Evolutionary conservation across 2,329 filamentous ascomycete genomes (phyloP), one percentile per base, ranked within the genome.

Genomic region (Cordyceps farinosa): DNA sequence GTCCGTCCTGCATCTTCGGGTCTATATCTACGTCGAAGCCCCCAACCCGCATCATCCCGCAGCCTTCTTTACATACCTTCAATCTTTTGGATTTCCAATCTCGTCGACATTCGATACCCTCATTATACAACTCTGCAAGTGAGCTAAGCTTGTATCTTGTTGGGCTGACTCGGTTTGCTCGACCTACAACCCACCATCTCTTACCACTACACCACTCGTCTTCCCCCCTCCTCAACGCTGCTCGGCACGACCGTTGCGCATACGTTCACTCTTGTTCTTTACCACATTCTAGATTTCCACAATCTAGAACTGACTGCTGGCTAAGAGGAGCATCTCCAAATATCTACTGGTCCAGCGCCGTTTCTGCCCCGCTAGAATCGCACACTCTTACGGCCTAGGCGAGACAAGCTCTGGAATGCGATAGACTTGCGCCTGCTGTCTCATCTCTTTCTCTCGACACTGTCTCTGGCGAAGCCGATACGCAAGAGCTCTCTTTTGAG

Each of bases 11-110:
- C 56, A 59, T 63, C 55, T 63, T 59, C 47, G 53, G 53, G 40
- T 64, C 50, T 60, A 64, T 60, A 64, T 60, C 55, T 60, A 59
- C 55, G 56, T 50, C 47, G 45, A 59, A 54, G 56, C 62, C 62
- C 56, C 55, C 62, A 64, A 59, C 55, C 62, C 48, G 55, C 55
- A 59, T 57, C 55, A 64, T 54, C 62, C 55, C 55, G 48, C 62
- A 60, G 52, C 61, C 61, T 57, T 47, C 45, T 62, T 38, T 40
- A 48, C 44, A 47, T 10, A 61, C 50, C 22, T 55, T 54, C 51
- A 40, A 40, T 53, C n/a, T 32, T 36, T 54, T 61, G 32, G 38
- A 32, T 61, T 53, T 45, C 17, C 47, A 61, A 52, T 36, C 30
- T 62, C 42, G 32, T 48, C 51, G 40, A 7, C 29, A 11, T 42